Base-by-base conservation (phyloP, 1,284 basidiomycete genomes). In the Apiotrichum siamense region DNA sequence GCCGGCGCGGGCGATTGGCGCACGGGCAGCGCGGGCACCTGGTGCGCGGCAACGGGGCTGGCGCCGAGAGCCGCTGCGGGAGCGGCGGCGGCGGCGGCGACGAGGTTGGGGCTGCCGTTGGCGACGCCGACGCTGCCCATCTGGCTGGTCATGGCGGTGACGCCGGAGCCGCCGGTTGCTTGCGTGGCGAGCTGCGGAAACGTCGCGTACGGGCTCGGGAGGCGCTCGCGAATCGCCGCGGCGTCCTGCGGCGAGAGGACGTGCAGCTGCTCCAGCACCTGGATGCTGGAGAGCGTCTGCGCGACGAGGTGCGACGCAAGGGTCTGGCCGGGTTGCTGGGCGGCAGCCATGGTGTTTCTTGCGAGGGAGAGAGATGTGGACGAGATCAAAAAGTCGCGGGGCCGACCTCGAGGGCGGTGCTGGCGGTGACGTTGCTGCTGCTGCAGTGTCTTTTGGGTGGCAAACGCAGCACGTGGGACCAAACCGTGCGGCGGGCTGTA, bases 221-320 rank as follows among this genome's bases (percentile, higher is more conserved):
- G 55, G 40, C 62, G 65, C 21, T 60, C 54, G 4, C 70, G 56
- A 46, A 71, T 71, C 5, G 60, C 45, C 11, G 56, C 54, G 12
- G 67, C 67, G 57, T 70, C 70, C 5, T 52, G 37, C 2, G 65
- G 37, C 15, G 39, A 55, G 50, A 72, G 57, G 39, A 71, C 40
- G 43, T 47, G 41, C 23, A 72, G 59, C 27, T 58, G 59, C 48
- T 72, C 69, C 32, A 72, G 62, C 12, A 69, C 46, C 26, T 59
- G 52, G 32, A 72, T 57, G 17, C 62, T 64, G 10, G 65, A 52
- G 17, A 65, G 48, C 9, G 69, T 72, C 59, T 72, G 70, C 24
- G 62, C 61, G 58, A 72, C 57, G 36, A 72, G 59, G 48, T 70
- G 67, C 2, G 64, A 59, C 2, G 67, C 64, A 25, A 70, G 62